These are phyloP conservation scores for Exidia glandulosa DNA, from an alignment of 768 basidiomycete genomes.

Conservation along the genomic window DNA sequence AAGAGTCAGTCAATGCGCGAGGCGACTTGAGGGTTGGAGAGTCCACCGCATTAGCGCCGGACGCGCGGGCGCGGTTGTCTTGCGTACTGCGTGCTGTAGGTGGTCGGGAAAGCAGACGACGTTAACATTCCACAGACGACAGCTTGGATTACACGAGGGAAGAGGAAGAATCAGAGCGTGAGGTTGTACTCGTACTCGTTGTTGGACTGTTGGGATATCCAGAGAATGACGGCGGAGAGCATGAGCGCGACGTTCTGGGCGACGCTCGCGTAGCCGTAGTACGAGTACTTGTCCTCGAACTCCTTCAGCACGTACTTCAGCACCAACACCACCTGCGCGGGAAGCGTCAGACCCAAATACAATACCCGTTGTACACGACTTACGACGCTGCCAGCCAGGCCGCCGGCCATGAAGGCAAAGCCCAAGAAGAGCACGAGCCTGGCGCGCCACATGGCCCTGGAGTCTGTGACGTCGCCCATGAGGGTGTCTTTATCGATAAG, in stretches of 20 bases:
- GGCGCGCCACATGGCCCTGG: conserved; percentile 83
- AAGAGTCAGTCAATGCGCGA: too few species aligned
- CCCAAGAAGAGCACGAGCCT: conserved; percentile 86
- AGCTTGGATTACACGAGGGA: too few species aligned
- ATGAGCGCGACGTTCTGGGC: conserved; percentile 80
- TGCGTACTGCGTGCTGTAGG: too few species aligned
- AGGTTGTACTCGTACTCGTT: conserved; percentile 92
- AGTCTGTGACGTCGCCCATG: conserved; percentile 26
- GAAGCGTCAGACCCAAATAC: not conserved
- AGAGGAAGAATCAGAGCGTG: conserved; percentile 49
- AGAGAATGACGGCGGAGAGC: conserved; percentile 78
- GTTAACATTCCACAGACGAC: too few species aligned
- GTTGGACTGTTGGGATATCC: conserved; percentile 79
- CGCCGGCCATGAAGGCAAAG: conserved; percentile 96
- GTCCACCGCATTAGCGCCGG: too few species aligned
- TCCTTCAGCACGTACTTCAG: conserved; percentile 77
- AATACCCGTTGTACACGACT: conserved; percentile 22
- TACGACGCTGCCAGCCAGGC: conserved; percentile 93
- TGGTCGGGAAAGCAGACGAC: too few species aligned
- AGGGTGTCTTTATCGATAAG: conserved; percentile 68
- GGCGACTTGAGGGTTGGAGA: too few species aligned
- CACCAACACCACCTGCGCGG: conserved; percentile 73
- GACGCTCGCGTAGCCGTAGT: conserved; percentile 94
- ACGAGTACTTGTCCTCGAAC: conserved; percentile 65
- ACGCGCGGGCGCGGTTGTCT: too few species aligned